A percentile compares a stretch with the other conserved stretches of the same genome.
Conservation (phyloP, 208 protist species). For the Acanthamoeba culbertsoni region DNA sequence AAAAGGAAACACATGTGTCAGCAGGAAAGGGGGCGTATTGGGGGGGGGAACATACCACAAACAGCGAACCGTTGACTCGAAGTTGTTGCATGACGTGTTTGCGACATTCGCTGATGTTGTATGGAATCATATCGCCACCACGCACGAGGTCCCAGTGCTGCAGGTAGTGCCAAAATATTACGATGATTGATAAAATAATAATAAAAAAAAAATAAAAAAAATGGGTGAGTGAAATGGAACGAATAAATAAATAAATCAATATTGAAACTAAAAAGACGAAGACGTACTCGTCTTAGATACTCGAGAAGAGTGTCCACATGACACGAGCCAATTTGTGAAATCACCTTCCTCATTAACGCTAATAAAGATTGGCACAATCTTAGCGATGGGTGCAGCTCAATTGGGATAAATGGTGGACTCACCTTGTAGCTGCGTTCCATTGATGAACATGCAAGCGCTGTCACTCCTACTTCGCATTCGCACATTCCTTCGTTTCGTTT, state of each 20-base stretch:
- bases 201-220: too few relatives aligned
- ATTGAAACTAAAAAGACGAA: not conserved
- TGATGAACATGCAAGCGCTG: slow-evolving; percentile 32
- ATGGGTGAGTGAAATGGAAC: not conserved
- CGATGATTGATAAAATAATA: too few relatives aligned
- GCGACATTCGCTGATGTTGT: not conserved
- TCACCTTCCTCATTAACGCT: not conserved
- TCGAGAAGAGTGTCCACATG: slow-evolving; percentile 2
- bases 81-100: not conserved
- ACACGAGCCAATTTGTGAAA: not conserved
- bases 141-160: slow-evolving; percentile 1
- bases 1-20: not conserved
- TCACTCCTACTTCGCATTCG: not conserved
- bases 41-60: not conserved
- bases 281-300: not conserved
- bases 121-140: not conserved
- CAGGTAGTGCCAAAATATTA: too few relatives aligned
- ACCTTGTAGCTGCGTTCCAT: not conserved
- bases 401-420: too few relatives aligned
- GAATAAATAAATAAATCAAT: not conserved
- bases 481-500: not conserved
- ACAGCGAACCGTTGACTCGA: not conserved
- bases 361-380: not conserved
- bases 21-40: not conserved
- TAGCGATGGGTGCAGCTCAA: too few relatives aligned